Base-by-base conservation (phyloP, 345 rosid species). In the Cardamine chenopodiifolia region DNA sequence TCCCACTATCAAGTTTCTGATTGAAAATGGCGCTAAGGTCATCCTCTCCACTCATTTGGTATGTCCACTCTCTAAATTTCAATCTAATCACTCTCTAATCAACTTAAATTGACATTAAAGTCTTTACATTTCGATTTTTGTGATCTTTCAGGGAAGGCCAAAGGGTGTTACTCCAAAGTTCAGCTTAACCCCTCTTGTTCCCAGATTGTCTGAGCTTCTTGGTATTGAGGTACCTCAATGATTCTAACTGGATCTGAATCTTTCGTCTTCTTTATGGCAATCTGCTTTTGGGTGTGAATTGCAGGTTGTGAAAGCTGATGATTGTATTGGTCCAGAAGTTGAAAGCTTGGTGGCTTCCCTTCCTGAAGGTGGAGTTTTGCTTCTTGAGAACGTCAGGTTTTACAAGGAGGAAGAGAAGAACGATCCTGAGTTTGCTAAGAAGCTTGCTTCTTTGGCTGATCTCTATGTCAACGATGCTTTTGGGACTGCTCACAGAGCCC, bases 381-480 rank as follows among this genome's bases (percentile, higher is more conserved):
- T 93, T 35, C 93, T 93, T 60, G 98, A 93, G 82, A 93, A 93
- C 57, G 97, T 90, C 63, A 86, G 97, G 81, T 93, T 93, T 83
- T 72, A 93, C 81, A 93, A 85, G 85, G 98, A 90, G 69, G 98
- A 93, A 83, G 98, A 93, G 83, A 93, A 93, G 85, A 93, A 93
- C 40, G 98, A 90, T 1, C 97, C 98, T 7, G 98, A 89, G 68
- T 90, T 89, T 62, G 92, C 98, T 18, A 88, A 90, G 92, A 90
- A 93, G 86, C 92, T 93, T 42, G 97, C 98, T 61, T 75, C 97
- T n/a, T 71, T 93, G 0, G 98, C 92, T 25, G 98, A 89, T 75
- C 76, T 90, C 26, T 93, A 85, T 75, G 97, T 93, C 22, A 93
- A 93, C 47, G 98, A 93, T 84, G 98, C 98, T 18, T 93, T 90